Percentiles rank a stretch among this genome's conserved stretches.
Conservation (phyloP, 441 rosid species). For the Corymbia citriodora region DNA sequence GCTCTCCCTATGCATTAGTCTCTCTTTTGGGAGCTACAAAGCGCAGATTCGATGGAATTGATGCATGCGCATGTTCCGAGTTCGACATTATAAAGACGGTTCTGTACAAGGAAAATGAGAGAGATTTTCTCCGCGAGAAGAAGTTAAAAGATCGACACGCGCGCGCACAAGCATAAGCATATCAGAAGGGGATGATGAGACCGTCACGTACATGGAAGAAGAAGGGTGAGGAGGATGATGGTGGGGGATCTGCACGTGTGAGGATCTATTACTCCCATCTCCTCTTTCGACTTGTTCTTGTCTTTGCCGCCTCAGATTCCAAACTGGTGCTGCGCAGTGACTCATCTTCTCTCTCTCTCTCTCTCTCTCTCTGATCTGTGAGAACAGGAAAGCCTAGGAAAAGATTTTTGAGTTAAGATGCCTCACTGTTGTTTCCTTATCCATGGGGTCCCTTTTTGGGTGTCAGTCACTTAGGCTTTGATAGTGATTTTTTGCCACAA, state of each 20-base stretch:
- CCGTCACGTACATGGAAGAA: background rate
- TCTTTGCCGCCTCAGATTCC: constrained; percentile 22
- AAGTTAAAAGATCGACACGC: background rate
- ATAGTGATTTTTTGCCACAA: constrained; percentile 7
- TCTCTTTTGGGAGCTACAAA: background rate
- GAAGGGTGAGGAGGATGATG: constrained; percentile 9
- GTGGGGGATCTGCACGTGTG: constrained; percentile 11
- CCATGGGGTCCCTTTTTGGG: constrained; percentile 10
- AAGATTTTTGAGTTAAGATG: background rate
- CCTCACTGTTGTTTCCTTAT: background rate
- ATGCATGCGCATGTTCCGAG: background rate
- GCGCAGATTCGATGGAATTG: background rate
- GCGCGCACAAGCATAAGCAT: background rate
- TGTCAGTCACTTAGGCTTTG: background rate
- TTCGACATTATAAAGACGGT: background rate
- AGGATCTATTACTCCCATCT: constrained; percentile 10
- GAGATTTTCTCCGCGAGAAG: background rate
- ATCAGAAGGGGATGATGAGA: background rate
- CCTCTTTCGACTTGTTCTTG: constrained; percentile 18
- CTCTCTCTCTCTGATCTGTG: background rate
- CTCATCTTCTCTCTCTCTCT: constrained; percentile 4
- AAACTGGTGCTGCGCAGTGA: constrained; percentile 27
- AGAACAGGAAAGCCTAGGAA: background rate
- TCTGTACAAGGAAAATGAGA: background rate
- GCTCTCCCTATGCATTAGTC: background rate